phyloP scores from a whole-genome alignment of 192 early-diverging fungal genomes.

The Lunasporangiospora selenospora region DNA sequence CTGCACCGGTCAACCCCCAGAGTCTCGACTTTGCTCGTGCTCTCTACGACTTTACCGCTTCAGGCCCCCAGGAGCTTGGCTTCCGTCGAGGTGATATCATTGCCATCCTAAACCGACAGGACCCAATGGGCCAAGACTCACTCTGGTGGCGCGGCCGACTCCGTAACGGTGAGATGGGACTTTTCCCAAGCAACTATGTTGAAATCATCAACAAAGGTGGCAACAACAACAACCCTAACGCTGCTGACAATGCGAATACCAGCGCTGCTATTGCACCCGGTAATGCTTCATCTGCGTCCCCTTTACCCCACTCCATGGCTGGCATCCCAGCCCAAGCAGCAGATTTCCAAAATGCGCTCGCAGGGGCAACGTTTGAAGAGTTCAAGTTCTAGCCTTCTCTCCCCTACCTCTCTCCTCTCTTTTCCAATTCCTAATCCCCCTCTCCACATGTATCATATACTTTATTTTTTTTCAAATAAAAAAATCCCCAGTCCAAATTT shows the following conservation, averaged over 20 bases:
- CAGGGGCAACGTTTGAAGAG: constrained; percentile 43
- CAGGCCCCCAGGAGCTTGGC: constrained; percentile 71
- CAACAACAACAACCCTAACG: constrained; percentile 21
- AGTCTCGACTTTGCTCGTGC: constrained; percentile 90
- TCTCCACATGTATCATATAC: neutral
- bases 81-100: constrained; percentile 89
- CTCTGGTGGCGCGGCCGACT: constrained; percentile 94
- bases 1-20: constrained; percentile 48
- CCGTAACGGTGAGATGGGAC: constrained; percentile 81
- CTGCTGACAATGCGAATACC: neutral
- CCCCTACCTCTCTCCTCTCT: neutral
- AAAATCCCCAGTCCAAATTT: neutral
- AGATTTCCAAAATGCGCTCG: constrained; percentile 37
- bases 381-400: constrained; percentile 29
- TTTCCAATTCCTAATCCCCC: neutral
- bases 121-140: constrained; percentile 75
- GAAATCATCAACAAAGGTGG: constrained; percentile 81
- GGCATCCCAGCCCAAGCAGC: constrained; percentile 25
- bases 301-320: neutral
- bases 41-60: constrained; percentile 86
- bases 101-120: constrained; percentile 85
- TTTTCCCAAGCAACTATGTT: constrained; percentile 95
- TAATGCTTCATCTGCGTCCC: neutral
- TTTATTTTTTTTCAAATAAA: neutral
- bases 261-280: constrained; percentile 18